Evolutionary conservation across 2,329 filamentous ascomycete genomes (phyloP), one percentile per base, ranked within the genome.

Genomic region (Fusarium anguioides): DNA sequence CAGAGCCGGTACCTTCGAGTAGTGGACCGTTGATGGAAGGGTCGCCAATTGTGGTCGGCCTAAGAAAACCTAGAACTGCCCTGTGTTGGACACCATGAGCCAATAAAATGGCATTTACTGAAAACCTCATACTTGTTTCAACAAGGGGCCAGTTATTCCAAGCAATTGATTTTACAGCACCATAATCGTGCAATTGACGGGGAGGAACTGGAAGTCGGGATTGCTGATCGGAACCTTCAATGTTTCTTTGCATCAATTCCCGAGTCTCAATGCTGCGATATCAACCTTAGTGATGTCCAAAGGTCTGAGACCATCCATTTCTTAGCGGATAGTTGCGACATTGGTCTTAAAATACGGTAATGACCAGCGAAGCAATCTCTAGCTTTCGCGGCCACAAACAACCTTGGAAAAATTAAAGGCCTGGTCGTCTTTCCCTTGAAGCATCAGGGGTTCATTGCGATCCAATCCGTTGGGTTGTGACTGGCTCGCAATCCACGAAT

Each of bases 331-430:
- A 62, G 60, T 62, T 72, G 65, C 51, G 41, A 62, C 46, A 47
- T 60, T 67, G 61, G 62, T 47, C 60, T 66, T 18, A 46, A 63
- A 29, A 66, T 51, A 61, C 47, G 53, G 60, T 46, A 73, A 66
- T 62, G 17, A 24, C 37, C 27, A 44, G 44, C 45, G 15, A 50
- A 63, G 18, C 41, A 51, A 50, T 33, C 18, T 37, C 33, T 26
- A 51, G 23, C 27, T 53, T 46, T n/a, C 26, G 23, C 21, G 31
- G 42, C 27, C 29, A 40, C 59, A 24, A 49, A 53, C 31, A n/a
- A 24, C 24, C 24, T 10, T 23, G 42, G 35, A 33, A 45, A 41
- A 31, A 37, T 21, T 15, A 31, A 49, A 53, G 31, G 33, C n/a
- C 14, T 56, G 29, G 26, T 49, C 52, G 8, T 45, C 53, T 46